Evolutionary conservation across 169 alveolate genomes (phyloP).

Genomic region (Toxoplasma gondii): DNA sequence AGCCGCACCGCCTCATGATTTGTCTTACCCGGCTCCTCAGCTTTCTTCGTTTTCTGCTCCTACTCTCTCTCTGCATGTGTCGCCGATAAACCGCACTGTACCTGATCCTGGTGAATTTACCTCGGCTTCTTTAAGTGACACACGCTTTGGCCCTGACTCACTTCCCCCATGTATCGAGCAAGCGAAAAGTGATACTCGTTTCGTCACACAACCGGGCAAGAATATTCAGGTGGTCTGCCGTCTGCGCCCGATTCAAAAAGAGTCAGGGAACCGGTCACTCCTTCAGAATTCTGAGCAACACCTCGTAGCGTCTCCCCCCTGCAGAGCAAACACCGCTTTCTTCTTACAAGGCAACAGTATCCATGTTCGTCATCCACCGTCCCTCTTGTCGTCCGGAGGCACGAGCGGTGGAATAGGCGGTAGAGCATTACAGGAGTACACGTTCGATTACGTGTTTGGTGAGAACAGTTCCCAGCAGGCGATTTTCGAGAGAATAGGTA

Average conservation of each 20-base stretch:
- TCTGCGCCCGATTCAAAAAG: not conserved
- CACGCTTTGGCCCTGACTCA: too few relatives aligned
- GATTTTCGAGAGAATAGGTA: conserved; percentile 78
- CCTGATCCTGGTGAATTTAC: too few relatives aligned
- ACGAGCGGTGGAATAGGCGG: not conserved
- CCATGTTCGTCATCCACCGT: not conserved
- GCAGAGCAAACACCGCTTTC: too few relatives aligned
- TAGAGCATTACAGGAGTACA: not conserved
- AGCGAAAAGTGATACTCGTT: too few relatives aligned
- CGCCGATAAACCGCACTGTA: too few relatives aligned
- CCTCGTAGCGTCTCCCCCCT: not conserved
- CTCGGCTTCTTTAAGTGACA: too few relatives aligned
- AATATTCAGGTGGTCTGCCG: conserved; percentile 20
- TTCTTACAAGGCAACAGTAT: not conserved
- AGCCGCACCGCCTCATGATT: too few relatives aligned
- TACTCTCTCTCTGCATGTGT: too few relatives aligned
- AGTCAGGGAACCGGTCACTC: not conserved
- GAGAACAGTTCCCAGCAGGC: conserved; percentile 76
- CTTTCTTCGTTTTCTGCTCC: too few relatives aligned
- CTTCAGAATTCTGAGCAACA: not conserved
- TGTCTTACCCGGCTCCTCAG: too few relatives aligned
- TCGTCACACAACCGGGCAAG: not conserved
- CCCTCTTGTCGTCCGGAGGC: not conserved
- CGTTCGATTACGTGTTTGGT: conserved; percentile 77
- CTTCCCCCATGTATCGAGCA: too few relatives aligned